Evolutionary conservation across 768 basidiomycete genomes (phyloP).

Genomic region (Rhizopogon sp.): DNA sequence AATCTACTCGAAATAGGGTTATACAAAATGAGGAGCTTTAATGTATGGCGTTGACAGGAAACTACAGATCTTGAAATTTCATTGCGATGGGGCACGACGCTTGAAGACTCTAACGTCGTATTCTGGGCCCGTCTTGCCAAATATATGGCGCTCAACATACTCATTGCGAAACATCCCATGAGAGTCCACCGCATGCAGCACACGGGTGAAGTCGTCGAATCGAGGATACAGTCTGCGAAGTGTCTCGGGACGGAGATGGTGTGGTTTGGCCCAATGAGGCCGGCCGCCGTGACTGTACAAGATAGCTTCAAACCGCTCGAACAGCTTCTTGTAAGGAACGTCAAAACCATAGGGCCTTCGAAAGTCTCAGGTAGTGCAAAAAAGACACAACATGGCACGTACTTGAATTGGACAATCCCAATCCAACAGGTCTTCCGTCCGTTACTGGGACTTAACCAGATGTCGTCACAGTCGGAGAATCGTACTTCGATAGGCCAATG

Average conservation of each 20-base stretch:
- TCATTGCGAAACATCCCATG: conserved; percentile 78
- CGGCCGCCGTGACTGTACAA: conserved; percentile 66
- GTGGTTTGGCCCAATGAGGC: conserved; percentile 97
- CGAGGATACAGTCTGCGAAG: conserved; percentile 72
- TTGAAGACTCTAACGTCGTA: conserved; percentile 47
- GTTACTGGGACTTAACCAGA: conserved; percentile 90
- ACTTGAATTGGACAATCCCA: conserved; percentile 98
- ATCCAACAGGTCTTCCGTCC: conserved; percentile 85
- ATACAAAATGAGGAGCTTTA: conserved; percentile 3
- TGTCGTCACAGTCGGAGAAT: conserved; percentile 83
- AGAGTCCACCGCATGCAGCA: conserved; percentile 70
- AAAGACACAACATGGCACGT: conserved; percentile 23
- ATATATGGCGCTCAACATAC: conserved; percentile 84
- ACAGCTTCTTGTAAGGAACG: conserved; percentile 76
- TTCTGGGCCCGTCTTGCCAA: conserved; percentile 46
- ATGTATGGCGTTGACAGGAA: neutral
- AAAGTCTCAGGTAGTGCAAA: conserved; percentile 3
- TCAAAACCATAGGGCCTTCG: conserved; percentile 79
- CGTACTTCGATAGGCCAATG: conserved; percentile 94
- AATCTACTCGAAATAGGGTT: conserved; percentile 6
- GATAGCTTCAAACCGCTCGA: conserved; percentile 71
- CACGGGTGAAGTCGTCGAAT: conserved; percentile 70
- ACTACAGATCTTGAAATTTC: neutral
- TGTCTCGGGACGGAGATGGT: conserved; percentile 58
- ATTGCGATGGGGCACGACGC: conserved; percentile 11